Conservation (phyloP, 139 green algal species). For the Chlamydomonas sp. region DNA sequence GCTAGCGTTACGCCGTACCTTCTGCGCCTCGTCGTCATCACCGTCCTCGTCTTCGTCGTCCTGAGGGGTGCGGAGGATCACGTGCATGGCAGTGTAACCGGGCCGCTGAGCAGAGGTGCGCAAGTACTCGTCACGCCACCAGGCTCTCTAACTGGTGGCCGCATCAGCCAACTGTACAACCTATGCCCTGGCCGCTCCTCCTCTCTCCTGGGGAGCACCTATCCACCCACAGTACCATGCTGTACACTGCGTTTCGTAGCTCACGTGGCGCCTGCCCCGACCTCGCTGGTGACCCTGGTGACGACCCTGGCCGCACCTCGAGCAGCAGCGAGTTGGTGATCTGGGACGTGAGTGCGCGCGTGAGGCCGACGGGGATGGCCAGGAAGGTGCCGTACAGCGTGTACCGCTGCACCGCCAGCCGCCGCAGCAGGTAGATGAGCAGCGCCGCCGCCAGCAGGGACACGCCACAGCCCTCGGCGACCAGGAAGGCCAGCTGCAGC, state of each 20-base stretch:
- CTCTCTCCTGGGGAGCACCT: neutral
- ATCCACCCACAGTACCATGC: no score
- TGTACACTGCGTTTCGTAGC: neutral
- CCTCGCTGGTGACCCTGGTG: neutral
- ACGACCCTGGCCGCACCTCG: neutral
- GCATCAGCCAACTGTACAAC: no score
- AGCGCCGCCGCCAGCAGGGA: neutral
- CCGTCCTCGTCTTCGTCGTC: conserved; percentile 22
- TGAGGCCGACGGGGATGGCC: neutral
- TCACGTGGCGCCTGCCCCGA: neutral
- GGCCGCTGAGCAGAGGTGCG: no score
- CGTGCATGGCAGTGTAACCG: no score
- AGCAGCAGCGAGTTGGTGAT: neutral
- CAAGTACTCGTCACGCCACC: no score
- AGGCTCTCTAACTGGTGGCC: no score
- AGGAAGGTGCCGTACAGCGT: neutral
- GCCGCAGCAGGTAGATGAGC: neutral
- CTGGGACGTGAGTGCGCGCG: neutral
- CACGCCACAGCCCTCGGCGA: neutral
- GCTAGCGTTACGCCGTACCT: no score
- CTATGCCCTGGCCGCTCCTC: no score
- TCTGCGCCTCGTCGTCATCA: neutral
- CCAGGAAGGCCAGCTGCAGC: neutral
- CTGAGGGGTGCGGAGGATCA: neutral
- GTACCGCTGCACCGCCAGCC: neutral